A percentile compares a stretch with the other conserved stretches of the same genome.
Evolutionary conservation across 371 early-diverging fungal species (phyloP).

Genomic region (Ordospora colligata): DNA sequence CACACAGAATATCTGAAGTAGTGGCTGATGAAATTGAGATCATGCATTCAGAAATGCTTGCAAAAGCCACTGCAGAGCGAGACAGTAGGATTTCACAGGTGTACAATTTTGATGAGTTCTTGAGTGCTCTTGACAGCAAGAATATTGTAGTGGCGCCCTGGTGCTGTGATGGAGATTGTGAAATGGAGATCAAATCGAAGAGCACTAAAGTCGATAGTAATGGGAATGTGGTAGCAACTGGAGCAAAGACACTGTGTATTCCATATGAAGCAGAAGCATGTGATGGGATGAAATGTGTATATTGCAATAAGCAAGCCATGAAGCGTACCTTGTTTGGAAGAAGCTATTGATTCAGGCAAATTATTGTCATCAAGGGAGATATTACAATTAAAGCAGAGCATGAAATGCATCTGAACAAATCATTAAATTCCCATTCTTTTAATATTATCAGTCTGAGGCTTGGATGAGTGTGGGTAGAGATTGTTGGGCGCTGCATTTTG

Average conservation of each 20-base stretch:
- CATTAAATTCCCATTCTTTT: no score
- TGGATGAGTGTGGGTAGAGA: no score
- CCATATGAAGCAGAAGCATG: constrained; percentile 76
- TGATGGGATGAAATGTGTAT: constrained; percentile 70
- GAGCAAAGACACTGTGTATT: constrained; percentile 96
- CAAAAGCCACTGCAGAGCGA: constrained; percentile 70
- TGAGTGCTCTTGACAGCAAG: constrained; percentile 74
- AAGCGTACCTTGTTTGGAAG: constrained; percentile 76
- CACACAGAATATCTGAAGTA: constrained; percentile 62
- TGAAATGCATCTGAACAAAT: no score
- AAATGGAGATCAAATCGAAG: constrained; percentile 84
- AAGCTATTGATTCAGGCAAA: constrained; percentile 66
- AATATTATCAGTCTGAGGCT: no score
- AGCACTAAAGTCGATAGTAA: constrained; percentile 63
- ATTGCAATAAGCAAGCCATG: constrained; percentile 71
- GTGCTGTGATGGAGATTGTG: constrained; percentile 83
- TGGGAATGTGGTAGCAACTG: constrained; percentile 76
- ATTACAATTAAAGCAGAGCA: no score
- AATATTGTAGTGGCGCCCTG: constrained; percentile 80
- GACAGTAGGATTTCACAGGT: constrained; percentile 70
- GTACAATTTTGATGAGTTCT: constrained; percentile 78
- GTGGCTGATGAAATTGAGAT: constrained; percentile 67
- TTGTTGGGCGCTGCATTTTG: not conserved
- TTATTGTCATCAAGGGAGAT: no score
- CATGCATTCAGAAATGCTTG: constrained; percentile 83